Evolutionary conservation across 495 filamentous ascomycete species (phyloP).

Genomic region (Daldinia loculata): DNA sequence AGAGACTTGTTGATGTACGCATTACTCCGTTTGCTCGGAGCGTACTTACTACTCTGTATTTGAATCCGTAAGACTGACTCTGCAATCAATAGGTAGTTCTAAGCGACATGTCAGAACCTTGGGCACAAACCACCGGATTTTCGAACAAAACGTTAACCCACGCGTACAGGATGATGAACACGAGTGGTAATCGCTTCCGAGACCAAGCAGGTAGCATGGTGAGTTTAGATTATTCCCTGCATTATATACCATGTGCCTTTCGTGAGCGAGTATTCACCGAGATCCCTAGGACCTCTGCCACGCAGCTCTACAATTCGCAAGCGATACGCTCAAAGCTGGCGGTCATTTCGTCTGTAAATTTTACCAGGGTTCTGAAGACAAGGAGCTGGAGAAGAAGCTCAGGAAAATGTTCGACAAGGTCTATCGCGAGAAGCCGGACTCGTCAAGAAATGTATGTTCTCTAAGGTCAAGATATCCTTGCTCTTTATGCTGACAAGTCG

Average conservation of each 20-base stretch:
- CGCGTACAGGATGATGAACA: constrained; percentile 99
- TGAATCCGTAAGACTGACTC: constrained; percentile 20
- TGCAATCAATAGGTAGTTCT: constrained; percentile 68
- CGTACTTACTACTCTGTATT: not conserved
- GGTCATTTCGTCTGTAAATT: constrained; percentile 98
- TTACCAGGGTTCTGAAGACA: constrained; percentile 90
- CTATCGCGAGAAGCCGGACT: constrained; percentile 85
- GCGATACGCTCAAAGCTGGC: constrained; percentile 79
- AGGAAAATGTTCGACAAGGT: constrained; percentile 80
- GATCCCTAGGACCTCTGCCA: constrained; percentile 81
- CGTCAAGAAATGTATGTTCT: constrained; percentile 79
- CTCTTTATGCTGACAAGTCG: constrained; percentile 6
- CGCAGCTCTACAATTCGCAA: constrained; percentile 82
- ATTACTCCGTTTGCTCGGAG: not conserved
- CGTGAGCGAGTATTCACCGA: constrained; percentile 5
- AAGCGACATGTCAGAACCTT: constrained; percentile 99
- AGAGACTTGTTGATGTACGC: constrained; percentile 76
- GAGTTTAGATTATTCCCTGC: constrained; percentile 42
- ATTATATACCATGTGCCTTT: not conserved
- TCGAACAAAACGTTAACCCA: constrained; percentile 88
- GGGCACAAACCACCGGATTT: constrained; percentile 78
- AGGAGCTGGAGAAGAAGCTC: constrained; percentile 73
- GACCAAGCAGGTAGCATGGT: constrained; percentile 98
- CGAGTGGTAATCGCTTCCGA: constrained; percentile 81
- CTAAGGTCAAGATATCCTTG: not conserved